phyloP scores from a whole-genome alignment of 768 basidiomycete species.

The Mrakia frigida region DNA sequence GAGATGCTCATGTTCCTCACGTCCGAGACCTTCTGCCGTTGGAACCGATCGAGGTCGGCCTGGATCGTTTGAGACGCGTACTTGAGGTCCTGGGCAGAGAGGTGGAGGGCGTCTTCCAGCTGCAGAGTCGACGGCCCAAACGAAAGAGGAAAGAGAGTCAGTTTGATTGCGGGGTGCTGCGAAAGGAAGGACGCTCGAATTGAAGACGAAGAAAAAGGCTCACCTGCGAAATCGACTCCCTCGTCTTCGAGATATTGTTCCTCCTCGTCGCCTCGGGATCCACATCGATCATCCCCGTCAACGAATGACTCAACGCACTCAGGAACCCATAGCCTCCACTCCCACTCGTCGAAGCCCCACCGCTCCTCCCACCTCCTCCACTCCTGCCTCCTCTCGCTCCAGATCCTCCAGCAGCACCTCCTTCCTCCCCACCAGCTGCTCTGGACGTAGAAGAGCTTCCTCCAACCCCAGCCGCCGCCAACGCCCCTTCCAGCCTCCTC shows the following conservation, averaged over 20 bases:
- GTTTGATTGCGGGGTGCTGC: too few relatives aligned
- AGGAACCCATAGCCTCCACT: constrained; percentile 49
- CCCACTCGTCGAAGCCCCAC: neutral
- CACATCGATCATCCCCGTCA: constrained; percentile 98
- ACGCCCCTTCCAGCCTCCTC: constrained; percentile 76
- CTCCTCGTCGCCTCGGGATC: constrained; percentile 94
- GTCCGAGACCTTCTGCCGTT: constrained; percentile 97
- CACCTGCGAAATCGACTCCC: constrained; percentile 92
- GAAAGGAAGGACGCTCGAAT: too few relatives aligned
- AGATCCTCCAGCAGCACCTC: neutral
- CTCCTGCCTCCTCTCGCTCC: neutral
- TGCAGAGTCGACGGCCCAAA: constrained; percentile 47
- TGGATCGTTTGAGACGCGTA: constrained; percentile 95
- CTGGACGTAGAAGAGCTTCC: constrained; percentile 2
- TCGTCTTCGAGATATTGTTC: constrained; percentile 87
- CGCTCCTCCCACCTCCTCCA: constrained; percentile 6
- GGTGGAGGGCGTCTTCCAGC: constrained; percentile 92
- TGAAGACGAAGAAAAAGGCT: constrained; percentile 27
- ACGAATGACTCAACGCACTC: constrained; percentile 84
- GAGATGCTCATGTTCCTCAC: constrained; percentile 86
- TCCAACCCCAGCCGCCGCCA: constrained; percentile 45
- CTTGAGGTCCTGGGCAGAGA: constrained; percentile 87
- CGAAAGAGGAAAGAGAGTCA: neutral
- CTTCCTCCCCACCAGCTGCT: neutral
- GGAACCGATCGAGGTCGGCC: constrained; percentile 94